These are phyloP conservation scores for Talaromyces sp. DNA, from an alignment of 2,329 filamentous ascomycete species.

Conservation along the genomic window DNA sequence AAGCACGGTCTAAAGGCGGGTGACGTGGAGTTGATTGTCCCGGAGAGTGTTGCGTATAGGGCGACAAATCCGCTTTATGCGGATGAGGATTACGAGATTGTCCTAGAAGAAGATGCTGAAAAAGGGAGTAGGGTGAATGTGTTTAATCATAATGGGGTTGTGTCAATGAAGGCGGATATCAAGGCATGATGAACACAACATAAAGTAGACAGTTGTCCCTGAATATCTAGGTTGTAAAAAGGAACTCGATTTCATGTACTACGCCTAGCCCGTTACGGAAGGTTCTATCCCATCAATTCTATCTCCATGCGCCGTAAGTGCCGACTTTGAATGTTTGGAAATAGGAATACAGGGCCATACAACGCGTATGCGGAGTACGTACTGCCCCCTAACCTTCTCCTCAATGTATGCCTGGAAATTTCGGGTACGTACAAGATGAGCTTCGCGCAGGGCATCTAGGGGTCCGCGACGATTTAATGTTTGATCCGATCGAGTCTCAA, in stretches of 20 bases:
- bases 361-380: too few relatives aligned
- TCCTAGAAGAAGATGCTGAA: conserved; percentile 39
- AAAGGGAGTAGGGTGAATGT: conserved; percentile 36
- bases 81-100: conserved; percentile 48
- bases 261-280: neutral
- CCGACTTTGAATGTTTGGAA: too few relatives aligned
- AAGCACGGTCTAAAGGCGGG: conserved; percentile 21
- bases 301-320: neutral
- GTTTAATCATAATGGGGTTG: conserved; percentile 30
- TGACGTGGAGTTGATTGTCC: conserved; percentile 29
- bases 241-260: neutral
- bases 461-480: too few relatives aligned
- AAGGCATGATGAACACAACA: neutral
- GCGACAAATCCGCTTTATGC: conserved; percentile 53
- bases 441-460: neutral
- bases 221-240: neutral
- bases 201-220: neutral
- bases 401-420: too few relatives aligned
- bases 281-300: neutral
- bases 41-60: conserved; percentile 48
- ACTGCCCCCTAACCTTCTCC: too few relatives aligned
- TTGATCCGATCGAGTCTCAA: too few relatives aligned
- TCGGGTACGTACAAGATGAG: too few relatives aligned
- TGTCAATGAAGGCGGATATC: conserved; percentile 39
- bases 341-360: too few relatives aligned